phyloP scores from a whole-genome alignment of 805 yeast species.

The Ogataea ganodermae region DNA sequence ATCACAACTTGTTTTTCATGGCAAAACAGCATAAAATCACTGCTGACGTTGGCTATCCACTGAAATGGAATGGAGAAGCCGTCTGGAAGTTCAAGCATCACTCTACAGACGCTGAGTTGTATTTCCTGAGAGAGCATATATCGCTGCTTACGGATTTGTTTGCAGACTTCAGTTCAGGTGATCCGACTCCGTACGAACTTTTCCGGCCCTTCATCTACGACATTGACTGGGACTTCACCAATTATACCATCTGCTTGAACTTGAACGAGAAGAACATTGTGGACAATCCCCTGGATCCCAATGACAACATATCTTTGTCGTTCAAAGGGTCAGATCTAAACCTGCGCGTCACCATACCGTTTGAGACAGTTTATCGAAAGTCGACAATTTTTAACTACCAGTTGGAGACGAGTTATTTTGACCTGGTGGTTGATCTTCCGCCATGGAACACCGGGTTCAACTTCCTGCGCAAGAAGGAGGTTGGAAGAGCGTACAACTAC shows the following conservation, averaged over 20 bases:
- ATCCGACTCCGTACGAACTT: conserved; percentile 67
- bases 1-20: conserved; percentile 75
- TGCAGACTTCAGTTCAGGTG: conserved; percentile 76
- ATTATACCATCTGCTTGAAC: conserved; percentile 67
- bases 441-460: conserved; percentile 88
- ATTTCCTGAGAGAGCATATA: conserved; percentile 79
- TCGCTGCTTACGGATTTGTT: conserved; percentile 69
- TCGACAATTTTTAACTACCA: conserved; percentile 53
- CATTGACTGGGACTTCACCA: conserved; percentile 57
- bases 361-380: conserved; percentile 52
- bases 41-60: conserved; percentile 67
- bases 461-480: conserved; percentile 59
- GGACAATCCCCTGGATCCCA: conserved; percentile 82
- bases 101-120: conserved; percentile 57
- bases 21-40: conserved; percentile 58
- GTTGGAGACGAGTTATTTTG: conserved; percentile 57
- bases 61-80: conserved; percentile 80
- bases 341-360: conserved; percentile 56
- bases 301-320: conserved; percentile 75
- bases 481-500: conserved; percentile 71
- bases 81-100: conserved; percentile 62
- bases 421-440: conserved; percentile 72
- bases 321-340: conserved; percentile 63
- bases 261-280: conserved; percentile 87
- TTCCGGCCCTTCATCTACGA: conserved; percentile 72